phyloP scores from a whole-genome alignment of 495 filamentous ascomycete genomes.

The Penicillium odoratum region DNA sequence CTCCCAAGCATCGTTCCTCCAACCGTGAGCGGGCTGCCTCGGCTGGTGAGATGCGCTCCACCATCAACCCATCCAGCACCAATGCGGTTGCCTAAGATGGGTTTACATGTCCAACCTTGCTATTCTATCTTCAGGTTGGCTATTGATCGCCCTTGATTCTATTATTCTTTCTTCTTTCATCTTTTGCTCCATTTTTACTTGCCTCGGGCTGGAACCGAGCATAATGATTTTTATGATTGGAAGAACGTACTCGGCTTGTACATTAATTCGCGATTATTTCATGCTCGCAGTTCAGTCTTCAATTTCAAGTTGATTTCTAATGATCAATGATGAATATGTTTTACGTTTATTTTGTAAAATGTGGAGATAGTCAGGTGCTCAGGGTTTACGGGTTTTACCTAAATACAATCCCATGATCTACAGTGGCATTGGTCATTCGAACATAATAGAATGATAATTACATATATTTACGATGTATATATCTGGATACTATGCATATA shows the following conservation, averaged over 20 bases:
- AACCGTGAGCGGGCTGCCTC: conserved; percentile 25
- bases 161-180: not conserved
- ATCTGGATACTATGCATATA: too few species aligned
- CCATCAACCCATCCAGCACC: not conserved
- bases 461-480: too few species aligned
- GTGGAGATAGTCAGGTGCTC: too few species aligned
- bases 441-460: too few species aligned
- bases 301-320: not conserved
- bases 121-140: not conserved
- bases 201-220: conserved; percentile 25
- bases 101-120: too few species aligned
- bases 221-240: conserved; percentile 25
- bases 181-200: conserved; percentile 1
- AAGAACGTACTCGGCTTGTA: conserved; percentile 5
- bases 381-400: too few species aligned
- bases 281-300: not conserved
- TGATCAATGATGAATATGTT: not conserved
- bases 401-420: too few species aligned
- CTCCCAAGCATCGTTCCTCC: conserved; percentile 18
- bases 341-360: too few species aligned
- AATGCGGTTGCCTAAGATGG: conserved; percentile 7
- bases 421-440: too few species aligned
- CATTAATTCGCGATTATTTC: conserved; percentile 9
- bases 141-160: not conserved
- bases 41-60: conserved; percentile 7